A percentile compares a stretch with the other conserved stretches of the same genome.
phyloP scores from a whole-genome alignment of 1,139 yeast species.

The Candida sanyaensis region DNA sequence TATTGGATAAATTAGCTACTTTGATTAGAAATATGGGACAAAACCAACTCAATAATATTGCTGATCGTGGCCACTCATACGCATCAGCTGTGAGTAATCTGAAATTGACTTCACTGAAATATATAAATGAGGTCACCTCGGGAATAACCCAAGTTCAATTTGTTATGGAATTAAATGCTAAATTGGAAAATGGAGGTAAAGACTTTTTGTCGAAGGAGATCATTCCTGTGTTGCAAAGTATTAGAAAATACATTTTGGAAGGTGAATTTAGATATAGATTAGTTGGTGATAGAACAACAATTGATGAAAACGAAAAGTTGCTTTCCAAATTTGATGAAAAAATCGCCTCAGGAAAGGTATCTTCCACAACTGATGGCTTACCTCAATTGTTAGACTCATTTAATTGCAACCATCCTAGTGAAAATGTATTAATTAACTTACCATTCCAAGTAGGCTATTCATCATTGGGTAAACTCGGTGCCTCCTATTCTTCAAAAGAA shows the following conservation, averaged over 20 bases:
- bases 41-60: constrained; percentile 74
- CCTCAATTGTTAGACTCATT: constrained; percentile 13
- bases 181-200: constrained; percentile 53
- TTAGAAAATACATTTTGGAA: constrained; percentile 48
- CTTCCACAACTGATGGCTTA: constrained; percentile 9
- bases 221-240: constrained; percentile 62
- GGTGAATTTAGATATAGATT: constrained; percentile 52
- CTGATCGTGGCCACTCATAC: constrained; percentile 86
- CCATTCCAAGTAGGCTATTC: constrained; percentile 92
- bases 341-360: constrained; percentile 4
- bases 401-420: constrained; percentile 6
- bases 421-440: constrained; percentile 56
- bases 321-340: constrained; percentile 35
- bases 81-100: constrained; percentile 74
- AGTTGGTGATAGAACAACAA: constrained; percentile 54
- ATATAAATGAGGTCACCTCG: constrained; percentile 60
- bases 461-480: constrained; percentile 68
- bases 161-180: constrained; percentile 57
- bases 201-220: constrained; percentile 52
- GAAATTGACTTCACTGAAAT: constrained; percentile 58
- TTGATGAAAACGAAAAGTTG: constrained; percentile 43
- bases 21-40: constrained; percentile 75
- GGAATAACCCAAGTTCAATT: constrained; percentile 81
- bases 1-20: constrained; percentile 70
- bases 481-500: constrained; percentile 66